A percentile compares a stretch with the other conserved stretches of the same genome.
phyloP scores from a whole-genome alignment of 2,329 filamentous ascomycete genomes.

The Pestalotiopsis sp. region DNA sequence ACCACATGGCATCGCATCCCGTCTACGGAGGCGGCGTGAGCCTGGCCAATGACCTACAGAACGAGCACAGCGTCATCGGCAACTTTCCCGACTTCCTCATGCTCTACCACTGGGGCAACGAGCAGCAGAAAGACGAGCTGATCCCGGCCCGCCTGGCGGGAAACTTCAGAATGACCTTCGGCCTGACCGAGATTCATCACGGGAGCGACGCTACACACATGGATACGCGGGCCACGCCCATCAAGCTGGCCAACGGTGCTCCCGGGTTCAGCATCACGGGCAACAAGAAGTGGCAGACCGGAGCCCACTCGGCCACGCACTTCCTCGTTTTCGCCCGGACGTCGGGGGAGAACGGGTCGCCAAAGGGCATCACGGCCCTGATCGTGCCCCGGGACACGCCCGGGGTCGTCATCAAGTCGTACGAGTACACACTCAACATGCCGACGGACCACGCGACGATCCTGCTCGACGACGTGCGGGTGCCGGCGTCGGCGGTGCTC shows the following conservation, averaged over 20 bases:
- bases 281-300: constrained; percentile 68
- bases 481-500: constrained; percentile 54
- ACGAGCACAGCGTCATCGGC: constrained; percentile 63
- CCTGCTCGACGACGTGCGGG: constrained; percentile 57
- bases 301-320: constrained; percentile 64
- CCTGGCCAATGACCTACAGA: constrained; percentile 66
- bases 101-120: constrained; percentile 62
- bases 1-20: constrained; percentile 58
- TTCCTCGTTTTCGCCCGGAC: constrained; percentile 65
- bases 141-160: constrained; percentile 56
- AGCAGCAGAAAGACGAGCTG: constrained; percentile 54
- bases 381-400: constrained; percentile 55
- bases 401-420: constrained; percentile 57
- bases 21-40: constrained; percentile 51
- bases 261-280: constrained; percentile 58
- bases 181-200: constrained; percentile 63
- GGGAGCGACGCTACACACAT: constrained; percentile 67
- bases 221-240: constrained; percentile 53
- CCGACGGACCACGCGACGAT: constrained; percentile 67
- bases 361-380: constrained; percentile 63
- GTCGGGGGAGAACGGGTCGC: constrained; percentile 52
- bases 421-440: constrained; percentile 70
- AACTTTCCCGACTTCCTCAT: constrained; percentile 67
- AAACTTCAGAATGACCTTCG: constrained; percentile 61
- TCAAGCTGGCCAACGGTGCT: constrained; percentile 42